Evolutionary conservation across 371 early-diverging fungal genomes (phyloP), one percentile per base, ranked within the genome.

Genomic region (Dichotomocladium elegans): DNA sequence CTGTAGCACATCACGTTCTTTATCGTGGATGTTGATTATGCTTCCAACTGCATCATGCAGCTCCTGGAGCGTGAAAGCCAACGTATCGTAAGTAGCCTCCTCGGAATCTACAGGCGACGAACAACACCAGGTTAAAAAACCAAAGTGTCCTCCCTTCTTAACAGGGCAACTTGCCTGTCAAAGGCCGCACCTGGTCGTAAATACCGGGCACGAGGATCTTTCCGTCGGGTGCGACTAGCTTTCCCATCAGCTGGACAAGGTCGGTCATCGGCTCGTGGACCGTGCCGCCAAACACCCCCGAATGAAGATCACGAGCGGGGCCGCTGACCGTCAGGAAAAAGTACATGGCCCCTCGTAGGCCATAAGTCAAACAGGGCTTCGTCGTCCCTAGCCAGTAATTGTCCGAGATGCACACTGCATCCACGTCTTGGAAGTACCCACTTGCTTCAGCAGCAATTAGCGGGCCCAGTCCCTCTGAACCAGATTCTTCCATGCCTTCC

Each of bases 181-280:
- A 68, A 31, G 88, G 75, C 30, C 91, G 91, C 10, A 98, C 98
- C 63, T 89, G 80, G 64, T 96, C 93, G 75, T 86, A 81, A 65
- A 96, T 90, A 57, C 95, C 94, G 24, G 95, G 94, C 45, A 98
- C 75, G 47, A 91, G 80, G 58, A 98, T 96, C 65, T 86, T 81
- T 55, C 98, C 98, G 47, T 90, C 66, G 27, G 87, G 87, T 33
- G 80, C 72, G 40, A 96, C 96, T 44, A 98, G 81, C 66, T 79
- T 89, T 60, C 83, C 72, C 85, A 98, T 85, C 50, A 98, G 59
- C 37, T 79, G 70, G 54, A 92, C 70, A 53, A 98, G 74, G 66
- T 95, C 96, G 42, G 90, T 90, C 96, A 96, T 95, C 44, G 98
- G 98, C 78, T 98, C 98, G 68, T 96, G 94, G 43, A 95, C 90